phyloP scores from a whole-genome alignment of 441 rosid species.

The Lepidium campestre region DNA sequence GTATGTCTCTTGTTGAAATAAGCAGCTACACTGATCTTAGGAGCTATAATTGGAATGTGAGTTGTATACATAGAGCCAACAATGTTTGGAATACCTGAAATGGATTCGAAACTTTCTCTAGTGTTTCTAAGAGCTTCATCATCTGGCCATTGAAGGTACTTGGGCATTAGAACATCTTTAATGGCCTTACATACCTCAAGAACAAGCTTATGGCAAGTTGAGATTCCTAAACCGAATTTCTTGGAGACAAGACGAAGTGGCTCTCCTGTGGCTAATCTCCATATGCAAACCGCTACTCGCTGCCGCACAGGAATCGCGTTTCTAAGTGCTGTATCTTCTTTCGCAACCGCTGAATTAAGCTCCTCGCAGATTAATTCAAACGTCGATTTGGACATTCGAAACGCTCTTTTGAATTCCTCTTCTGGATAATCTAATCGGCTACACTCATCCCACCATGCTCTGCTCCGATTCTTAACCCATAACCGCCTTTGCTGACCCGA shows the following conservation, averaged over 20 bases:
- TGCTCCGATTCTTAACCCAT: conserved; percentile 72
- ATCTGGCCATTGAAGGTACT: conserved; percentile 67
- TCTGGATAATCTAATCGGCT: conserved; percentile 60
- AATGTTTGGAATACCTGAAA: conserved; percentile 53
- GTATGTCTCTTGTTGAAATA: conserved; percentile 73
- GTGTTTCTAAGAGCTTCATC: conserved; percentile 39
- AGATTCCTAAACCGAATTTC: conserved; percentile 71
- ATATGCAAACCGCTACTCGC: conserved; percentile 71
- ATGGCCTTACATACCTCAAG: conserved; percentile 73
- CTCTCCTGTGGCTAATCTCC: conserved; percentile 77
- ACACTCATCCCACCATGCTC: conserved; percentile 85
- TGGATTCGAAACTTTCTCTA: conserved; percentile 43
- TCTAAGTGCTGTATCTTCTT: conserved; percentile 67
- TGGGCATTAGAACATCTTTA: conserved; percentile 59
- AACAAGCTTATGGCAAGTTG: conserved; percentile 68
- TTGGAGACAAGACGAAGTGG: conserved; percentile 71
- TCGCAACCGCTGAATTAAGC: conserved; percentile 58
- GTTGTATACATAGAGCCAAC: conserved; percentile 77
- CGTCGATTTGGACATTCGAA: conserved; percentile 63
- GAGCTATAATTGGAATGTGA: conserved; percentile 70
- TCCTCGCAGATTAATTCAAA: conserved; percentile 67
- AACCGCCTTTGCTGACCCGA: conserved; percentile 58
- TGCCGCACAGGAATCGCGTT: conserved; percentile 76
- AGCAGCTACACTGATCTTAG: conserved; percentile 63
- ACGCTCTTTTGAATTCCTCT: conserved; percentile 57